Evolutionary conservation across 2,329 filamentous ascomycete genomes (phyloP).

Genomic region (Ramularia endophylla): DNA sequence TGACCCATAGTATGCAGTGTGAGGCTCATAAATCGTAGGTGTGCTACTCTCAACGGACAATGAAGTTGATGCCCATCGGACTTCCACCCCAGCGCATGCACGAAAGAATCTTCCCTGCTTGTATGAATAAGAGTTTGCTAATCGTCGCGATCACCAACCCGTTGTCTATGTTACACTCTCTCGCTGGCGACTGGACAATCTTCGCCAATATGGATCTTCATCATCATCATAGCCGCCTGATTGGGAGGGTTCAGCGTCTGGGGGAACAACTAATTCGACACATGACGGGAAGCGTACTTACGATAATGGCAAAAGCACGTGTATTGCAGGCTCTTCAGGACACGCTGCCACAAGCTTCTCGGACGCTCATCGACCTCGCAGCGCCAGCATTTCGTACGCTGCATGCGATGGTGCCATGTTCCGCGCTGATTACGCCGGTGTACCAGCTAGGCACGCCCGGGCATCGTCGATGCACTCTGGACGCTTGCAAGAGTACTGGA

Average conservation of each 20-base stretch:
- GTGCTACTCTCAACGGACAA: no score
- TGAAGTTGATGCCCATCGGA: no score
- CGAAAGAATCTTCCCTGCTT: no score
- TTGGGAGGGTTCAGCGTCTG: no score
- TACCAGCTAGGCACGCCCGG: slow-evolving; percentile 17
- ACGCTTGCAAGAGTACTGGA: no score
- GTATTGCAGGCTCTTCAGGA: slow-evolving; percentile 16
- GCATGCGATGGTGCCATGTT: slow-evolving; percentile 25
- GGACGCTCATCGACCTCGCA: slow-evolving; percentile 17
- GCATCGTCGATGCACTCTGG: background rate
- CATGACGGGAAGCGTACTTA: no score
- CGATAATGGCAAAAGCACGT: slow-evolving; percentile 25
- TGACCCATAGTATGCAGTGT: no score
- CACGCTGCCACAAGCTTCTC: slow-evolving; percentile 12
- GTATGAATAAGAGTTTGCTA: no score
- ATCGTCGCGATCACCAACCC: no score
- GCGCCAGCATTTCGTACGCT: slow-evolving; percentile 24
- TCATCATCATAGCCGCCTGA: slow-evolving; percentile 17
- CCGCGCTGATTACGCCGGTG: slow-evolving; percentile 18
- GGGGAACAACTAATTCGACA: no score
- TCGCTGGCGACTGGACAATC: background rate
- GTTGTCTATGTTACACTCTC: background rate
- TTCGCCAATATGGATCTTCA: slow-evolving; percentile 14
- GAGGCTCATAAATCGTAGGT: no score
- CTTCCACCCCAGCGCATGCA: no score